Conservation (phyloP, 2,329 filamentous ascomycete genomes). For the Trichoderma koningiopsis region DNA sequence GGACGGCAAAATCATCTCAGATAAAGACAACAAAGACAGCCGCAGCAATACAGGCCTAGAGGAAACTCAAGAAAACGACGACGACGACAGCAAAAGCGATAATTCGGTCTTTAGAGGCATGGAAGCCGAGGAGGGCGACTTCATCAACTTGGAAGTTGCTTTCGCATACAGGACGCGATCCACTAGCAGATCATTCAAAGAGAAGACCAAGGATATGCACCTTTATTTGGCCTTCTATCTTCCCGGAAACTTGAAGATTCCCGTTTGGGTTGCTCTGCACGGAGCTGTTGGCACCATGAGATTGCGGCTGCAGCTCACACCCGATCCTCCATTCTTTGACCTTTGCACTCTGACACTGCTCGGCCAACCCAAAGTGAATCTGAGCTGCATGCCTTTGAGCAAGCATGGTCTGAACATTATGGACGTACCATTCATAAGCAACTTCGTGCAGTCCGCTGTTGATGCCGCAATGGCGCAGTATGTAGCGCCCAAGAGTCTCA, state of each 20-base stretch:
- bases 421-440: conserved; percentile 73
- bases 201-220: conserved; percentile 68
- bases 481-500: conserved; percentile 74
- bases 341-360: conserved; percentile 74
- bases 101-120: conserved; percentile 56
- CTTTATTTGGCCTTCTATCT: conserved; percentile 73
- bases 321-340: conserved; percentile 77
- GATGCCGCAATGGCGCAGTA: conserved; percentile 75
- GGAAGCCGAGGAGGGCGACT: conserved; percentile 77
- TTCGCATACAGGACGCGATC: conserved; percentile 71
- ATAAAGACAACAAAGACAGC: conserved; percentile 39
- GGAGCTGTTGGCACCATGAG: conserved; percentile 72
- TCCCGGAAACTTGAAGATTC: conserved; percentile 53
- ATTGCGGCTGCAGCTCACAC: conserved; percentile 69
- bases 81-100: conserved; percentile 40
- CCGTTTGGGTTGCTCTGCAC: conserved; percentile 74
- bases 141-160: conserved; percentile 74
- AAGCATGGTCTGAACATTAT: conserved; percentile 72
- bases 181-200: conserved; percentile 62
- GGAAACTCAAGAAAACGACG: conserved; percentile 41
- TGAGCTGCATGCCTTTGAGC: conserved; percentile 70
- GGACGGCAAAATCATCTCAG: conserved; percentile 56
- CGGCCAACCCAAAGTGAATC: conserved; percentile 71
- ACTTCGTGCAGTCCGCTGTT: conserved; percentile 73
- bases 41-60: conserved; percentile 29